Base-by-base conservation (phyloP, 345 rosid genomes). In the Melastoma malabathricum region DNA sequence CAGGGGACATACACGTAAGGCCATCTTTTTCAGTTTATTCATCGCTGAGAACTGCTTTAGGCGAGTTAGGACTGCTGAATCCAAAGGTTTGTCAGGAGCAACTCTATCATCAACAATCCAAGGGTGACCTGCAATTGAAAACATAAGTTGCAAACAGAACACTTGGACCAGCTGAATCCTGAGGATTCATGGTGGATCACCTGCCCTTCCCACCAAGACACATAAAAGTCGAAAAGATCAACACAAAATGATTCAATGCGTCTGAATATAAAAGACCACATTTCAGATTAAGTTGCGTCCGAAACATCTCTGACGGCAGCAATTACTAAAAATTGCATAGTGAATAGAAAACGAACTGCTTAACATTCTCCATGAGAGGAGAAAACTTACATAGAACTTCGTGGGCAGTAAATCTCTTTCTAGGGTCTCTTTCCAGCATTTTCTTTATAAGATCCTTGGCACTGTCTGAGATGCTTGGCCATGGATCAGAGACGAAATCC, bases 21-120 rank as follows among this genome's bases (percentile, higher is more conserved):
- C 98, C 96, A 92, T 87, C 81, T 92, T 87, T 69, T 92, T 90
- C 29, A 92, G 87, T 62, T 86, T 92, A 63, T 92, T 82, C 98
- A 87, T 87, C 8, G 89, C 96, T 0, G 92, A 84, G 68, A 92
- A 92, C 68, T 92, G 82, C 74, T 92, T 92, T 64, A 92, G 62
- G 25, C 98, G 93, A 10, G 95, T 68, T 68, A 92, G 67, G 13
- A 92, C 98, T 20, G 98, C 98, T 56, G 96, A 89, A 71, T 87
- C 98, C 16, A 92, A 70, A 57, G 96, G 96, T 51, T 75, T 84
- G 64, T 84, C 95, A 0, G 89, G 95, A 52, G 98, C 98, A 54
- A 82, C 83, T 47, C 66, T 75, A 55, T 84, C 98, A 68, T 92
- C 95, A 56, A 92, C 72, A 49, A 92, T 92, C 98, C 96, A 92